These are phyloP conservation scores for Teunomyces atbi DNA, from an alignment of 805 yeast genomes.

Conservation along the genomic window DNA sequence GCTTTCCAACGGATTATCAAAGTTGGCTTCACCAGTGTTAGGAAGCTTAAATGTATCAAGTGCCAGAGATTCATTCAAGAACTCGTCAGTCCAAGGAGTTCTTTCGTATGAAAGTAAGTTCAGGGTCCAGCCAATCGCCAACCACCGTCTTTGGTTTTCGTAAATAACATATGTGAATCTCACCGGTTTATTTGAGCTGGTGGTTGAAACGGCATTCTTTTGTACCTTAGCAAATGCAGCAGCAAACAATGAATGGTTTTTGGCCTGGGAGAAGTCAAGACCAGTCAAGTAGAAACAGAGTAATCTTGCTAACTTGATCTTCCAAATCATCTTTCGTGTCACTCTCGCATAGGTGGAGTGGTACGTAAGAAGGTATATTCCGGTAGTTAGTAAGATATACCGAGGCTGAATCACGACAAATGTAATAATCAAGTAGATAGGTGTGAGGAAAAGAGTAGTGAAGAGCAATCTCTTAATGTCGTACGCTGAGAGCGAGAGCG, in stretches of 20 bases:
- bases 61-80: slow-evolving; percentile 77
- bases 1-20: slow-evolving; percentile 26
- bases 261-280: slow-evolving; percentile 59
- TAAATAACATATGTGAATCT: slow-evolving; percentile 87
- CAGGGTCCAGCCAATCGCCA: slow-evolving; percentile 97
- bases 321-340: slow-evolving; percentile 83
- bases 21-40: slow-evolving; percentile 48
- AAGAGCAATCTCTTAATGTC: slow-evolving; percentile 79
- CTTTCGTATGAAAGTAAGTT: slow-evolving; percentile 89
- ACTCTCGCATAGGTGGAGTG: slow-evolving; percentile 86
- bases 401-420: slow-evolving; percentile 71
- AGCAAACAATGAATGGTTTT: slow-evolving; percentile 48
- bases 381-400: slow-evolving; percentile 55
- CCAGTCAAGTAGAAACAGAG: slow-evolving; percentile 84
- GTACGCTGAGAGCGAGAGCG: slow-evolving; percentile 67
- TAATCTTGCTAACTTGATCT: slow-evolving; percentile 66
- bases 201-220: slow-evolving; percentile 27
- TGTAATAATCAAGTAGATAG: slow-evolving; percentile 71
- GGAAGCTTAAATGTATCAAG: slow-evolving; percentile 82
- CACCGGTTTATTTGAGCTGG: slow-evolving; percentile 46
- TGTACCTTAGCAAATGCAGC: slow-evolving; percentile 56
- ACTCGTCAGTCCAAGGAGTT: slow-evolving; percentile 97
- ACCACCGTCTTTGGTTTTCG: slow-evolving; percentile 96
- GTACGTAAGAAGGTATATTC: slow-evolving; percentile 67
- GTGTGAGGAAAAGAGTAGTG: slow-evolving; percentile 84